A percentile compares a stretch with the other conserved stretches of the same genome.
These are phyloP conservation scores for Acmispon strigosus DNA, from an alignment of 306 rosid species.

Conservation along the genomic window DNA sequence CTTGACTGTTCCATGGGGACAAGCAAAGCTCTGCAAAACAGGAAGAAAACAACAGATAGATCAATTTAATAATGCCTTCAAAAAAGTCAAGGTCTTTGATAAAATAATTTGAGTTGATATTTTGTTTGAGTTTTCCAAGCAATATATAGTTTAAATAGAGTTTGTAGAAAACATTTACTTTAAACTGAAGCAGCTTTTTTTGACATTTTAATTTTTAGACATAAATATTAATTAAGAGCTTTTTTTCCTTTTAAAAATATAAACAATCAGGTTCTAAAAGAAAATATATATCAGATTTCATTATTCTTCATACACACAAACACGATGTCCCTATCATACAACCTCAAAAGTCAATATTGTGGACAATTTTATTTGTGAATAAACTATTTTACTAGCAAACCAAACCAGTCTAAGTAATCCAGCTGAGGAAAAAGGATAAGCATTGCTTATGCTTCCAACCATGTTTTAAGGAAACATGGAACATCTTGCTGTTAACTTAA, in stretches of 20 bases:
- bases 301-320: background rate
- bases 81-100: background rate
- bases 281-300: background rate
- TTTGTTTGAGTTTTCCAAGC: background rate
- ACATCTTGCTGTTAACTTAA: slow-evolving; percentile 7
- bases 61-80: background rate
- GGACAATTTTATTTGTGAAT: slow-evolving; percentile 5
- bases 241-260: background rate
- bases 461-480: slow-evolving; percentile 11
- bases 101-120: background rate
- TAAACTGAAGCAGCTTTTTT: too few relatives aligned
- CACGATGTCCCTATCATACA: background rate
- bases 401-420: slow-evolving; percentile 5
- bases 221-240: background rate
- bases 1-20: slow-evolving; percentile 17
- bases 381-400: slow-evolving; percentile 9
- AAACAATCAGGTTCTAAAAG: background rate
- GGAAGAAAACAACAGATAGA: background rate
- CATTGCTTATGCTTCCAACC: slow-evolving; percentile 8
- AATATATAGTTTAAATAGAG: too few relatives aligned
- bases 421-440: background rate
- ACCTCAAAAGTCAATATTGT: slow-evolving; percentile 3
- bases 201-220: too few relatives aligned
- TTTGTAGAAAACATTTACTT: too few relatives aligned
- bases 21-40: slow-evolving; percentile 28